phyloP scores from a whole-genome alignment of 805 yeast genomes.

The Cyberlindnera subsufficiens region DNA sequence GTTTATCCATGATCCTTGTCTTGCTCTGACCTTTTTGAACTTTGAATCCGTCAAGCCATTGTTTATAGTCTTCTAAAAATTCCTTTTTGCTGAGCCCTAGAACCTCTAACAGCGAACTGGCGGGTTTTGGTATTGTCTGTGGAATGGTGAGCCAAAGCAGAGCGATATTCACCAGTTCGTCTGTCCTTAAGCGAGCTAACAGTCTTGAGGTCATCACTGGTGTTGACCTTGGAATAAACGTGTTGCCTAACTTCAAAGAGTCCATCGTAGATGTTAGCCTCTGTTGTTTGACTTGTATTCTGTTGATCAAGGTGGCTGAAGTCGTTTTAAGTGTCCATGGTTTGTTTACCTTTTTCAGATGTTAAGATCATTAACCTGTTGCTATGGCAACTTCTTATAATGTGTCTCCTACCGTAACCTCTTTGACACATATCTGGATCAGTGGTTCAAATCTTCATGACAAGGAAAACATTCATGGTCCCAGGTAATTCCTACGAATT shows the following conservation, averaged over 20 bases:
- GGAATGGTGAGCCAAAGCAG: conserved; percentile 19
- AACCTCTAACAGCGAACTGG: conserved; percentile 3
- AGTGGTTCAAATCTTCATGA: too few species aligned
- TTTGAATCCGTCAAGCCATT: conserved; percentile 7
- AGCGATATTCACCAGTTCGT: conserved; percentile 18
- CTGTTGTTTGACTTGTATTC: too few species aligned
- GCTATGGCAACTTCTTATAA: too few species aligned
- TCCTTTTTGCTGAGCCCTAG: conserved; percentile 5
- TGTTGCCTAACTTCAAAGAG: conserved; percentile 14
- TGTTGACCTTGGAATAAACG: conserved; percentile 13
- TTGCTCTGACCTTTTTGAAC: conserved; percentile 4
- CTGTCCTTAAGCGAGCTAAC: conserved; percentile 14
- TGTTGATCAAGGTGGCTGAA: too few species aligned
- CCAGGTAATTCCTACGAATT: too few species aligned
- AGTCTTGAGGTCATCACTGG: conserved; percentile 11
- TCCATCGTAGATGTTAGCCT: neutral
- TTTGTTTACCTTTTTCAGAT: too few species aligned
- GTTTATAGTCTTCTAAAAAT: conserved; percentile 6
- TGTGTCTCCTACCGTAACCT: too few species aligned
- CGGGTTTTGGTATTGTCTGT: conserved; percentile 16
- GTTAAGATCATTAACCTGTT: too few species aligned
- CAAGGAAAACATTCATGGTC: too few species aligned
- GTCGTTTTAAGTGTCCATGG: too few species aligned
- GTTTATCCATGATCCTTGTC: conserved; percentile 17
- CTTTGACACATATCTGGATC: too few species aligned